These are phyloP conservation scores for Kwoniella mangroviensis DNA, from an alignment of 768 basidiomycete genomes.

Conservation along the genomic window DNA sequence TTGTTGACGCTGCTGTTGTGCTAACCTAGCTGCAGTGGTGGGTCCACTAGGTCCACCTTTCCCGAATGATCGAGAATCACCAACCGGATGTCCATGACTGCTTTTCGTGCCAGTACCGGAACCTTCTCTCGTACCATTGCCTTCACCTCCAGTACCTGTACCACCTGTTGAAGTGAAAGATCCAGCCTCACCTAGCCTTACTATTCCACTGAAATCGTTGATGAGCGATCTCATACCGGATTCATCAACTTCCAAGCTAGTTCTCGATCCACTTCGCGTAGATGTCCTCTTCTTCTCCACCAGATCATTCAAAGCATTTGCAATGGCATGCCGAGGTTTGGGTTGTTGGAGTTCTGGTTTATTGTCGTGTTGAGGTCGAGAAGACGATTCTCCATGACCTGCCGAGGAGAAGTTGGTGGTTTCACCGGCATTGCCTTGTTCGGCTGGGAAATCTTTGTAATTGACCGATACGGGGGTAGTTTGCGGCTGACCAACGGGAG, in stretches of 20 bases:
- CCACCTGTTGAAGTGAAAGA: slow-evolving; percentile 18
- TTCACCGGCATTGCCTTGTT: slow-evolving; percentile 16
- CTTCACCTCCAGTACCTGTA: slow-evolving; percentile 15
- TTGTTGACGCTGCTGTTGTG: slow-evolving; percentile 25
- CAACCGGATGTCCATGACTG: neutral
- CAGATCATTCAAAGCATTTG: slow-evolving; percentile 23
- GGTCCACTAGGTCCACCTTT: slow-evolving; percentile 12
- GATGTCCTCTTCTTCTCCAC: slow-evolving; percentile 12
- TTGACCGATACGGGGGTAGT: slow-evolving; percentile 27
- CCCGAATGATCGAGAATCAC: neutral
- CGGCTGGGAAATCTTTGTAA: slow-evolving; percentile 35
- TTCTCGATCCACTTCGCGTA: slow-evolving; percentile 3
- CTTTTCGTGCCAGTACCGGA: slow-evolving; percentile 8
- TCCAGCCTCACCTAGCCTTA: slow-evolving; percentile 38
- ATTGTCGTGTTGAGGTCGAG: neutral
- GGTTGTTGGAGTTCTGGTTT: slow-evolving; percentile 25
- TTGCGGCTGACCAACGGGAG: slow-evolving; percentile 48
- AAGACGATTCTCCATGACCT: neutral
- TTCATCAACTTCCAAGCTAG: slow-evolving; percentile 35
- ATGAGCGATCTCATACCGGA: slow-evolving; percentile 34
- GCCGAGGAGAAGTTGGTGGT: slow-evolving; percentile 27
- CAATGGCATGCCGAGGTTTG: slow-evolving; percentile 20
- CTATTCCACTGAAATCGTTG: slow-evolving; percentile 47
- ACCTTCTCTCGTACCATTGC: slow-evolving; percentile 20
- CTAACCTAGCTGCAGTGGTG: slow-evolving; percentile 24